Evolutionary conservation across 129 eudicot species (phyloP).

Genomic region (Lactuca saligna): DNA sequence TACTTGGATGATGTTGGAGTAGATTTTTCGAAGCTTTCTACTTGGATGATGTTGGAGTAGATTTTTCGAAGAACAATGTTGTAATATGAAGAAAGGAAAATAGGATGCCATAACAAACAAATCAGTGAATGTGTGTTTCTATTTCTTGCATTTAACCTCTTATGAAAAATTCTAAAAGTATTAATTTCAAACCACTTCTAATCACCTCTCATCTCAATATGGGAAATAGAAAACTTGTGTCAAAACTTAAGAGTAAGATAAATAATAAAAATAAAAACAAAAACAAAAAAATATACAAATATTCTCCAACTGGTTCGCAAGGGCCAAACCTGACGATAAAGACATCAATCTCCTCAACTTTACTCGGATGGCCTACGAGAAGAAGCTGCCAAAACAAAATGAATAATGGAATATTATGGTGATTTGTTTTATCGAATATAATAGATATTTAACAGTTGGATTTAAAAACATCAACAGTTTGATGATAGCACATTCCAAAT

Average conservation of each 20-base stretch:
- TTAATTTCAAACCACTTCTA: too few relatives aligned
- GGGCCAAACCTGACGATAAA: conserved; percentile 64
- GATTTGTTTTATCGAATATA: neutral
- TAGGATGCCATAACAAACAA: too few relatives aligned
- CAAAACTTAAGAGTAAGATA: neutral
- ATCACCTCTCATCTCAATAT: too few relatives aligned
- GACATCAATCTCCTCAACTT: conserved; percentile 68
- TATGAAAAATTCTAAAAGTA: too few relatives aligned
- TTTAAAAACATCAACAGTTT: conserved; percentile 33
- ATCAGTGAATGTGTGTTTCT: too few relatives aligned
- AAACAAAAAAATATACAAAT: neutral
- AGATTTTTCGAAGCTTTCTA: too few relatives aligned
- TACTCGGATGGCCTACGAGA: conserved; percentile 43
- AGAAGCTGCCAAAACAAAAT: conserved; percentile 47
- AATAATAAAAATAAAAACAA: neutral
- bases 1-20: too few relatives aligned
- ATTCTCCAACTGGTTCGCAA: conserved; percentile 52
- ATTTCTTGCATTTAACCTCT: too few relatives aligned
- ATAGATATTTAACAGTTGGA: neutral
- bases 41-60: too few relatives aligned
- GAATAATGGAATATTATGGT: neutral
- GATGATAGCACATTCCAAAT: conserved; percentile 59
- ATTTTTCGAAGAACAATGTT: too few relatives aligned
- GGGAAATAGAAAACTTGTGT: neutral
- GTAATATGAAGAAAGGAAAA: too few relatives aligned